Evolutionary conservation across 768 basidiomycete species (phyloP).

Genomic region (Calocera cornea): DNA sequence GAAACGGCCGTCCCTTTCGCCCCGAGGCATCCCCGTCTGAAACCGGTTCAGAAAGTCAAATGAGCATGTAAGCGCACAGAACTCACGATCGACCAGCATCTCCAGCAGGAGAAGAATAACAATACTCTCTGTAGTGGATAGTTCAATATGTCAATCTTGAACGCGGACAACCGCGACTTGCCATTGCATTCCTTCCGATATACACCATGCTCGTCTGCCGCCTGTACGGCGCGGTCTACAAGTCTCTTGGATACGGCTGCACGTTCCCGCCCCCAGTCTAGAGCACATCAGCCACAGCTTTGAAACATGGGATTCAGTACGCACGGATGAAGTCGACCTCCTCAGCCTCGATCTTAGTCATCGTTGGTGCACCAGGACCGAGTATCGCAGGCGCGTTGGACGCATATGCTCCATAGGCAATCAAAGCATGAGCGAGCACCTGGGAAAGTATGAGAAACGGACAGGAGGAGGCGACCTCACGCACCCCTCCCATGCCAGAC

Average conservation of each 20-base stretch:
- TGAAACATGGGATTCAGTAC: neutral
- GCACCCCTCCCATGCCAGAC: neutral
- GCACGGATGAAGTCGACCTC: neutral
- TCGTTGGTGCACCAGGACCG: neutral
- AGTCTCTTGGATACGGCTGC: neutral
- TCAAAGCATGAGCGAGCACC: neutral
- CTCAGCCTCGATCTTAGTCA: neutral
- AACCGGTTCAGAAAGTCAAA: neutral
- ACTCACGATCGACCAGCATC: neutral
- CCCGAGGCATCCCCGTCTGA: neutral
- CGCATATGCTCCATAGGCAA: neutral
- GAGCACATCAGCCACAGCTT: neutral
- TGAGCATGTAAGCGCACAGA: neutral
- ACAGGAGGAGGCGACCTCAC: neutral
- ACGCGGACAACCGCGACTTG: neutral
- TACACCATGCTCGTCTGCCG: neutral
- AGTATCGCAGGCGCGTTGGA: neutral
- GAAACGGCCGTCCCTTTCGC: neutral
- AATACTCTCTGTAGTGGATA: neutral
- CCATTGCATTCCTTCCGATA: neutral
- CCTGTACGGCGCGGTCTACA: neutral
- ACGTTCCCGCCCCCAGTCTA: neutral
- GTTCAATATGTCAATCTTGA: neutral
- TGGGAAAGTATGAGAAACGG: neutral
- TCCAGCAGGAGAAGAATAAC: slow-evolving; percentile 1